Evolutionary conservation across 495 filamentous ascomycete genomes (phyloP).

Genomic region (Entonaema liquescens): DNA sequence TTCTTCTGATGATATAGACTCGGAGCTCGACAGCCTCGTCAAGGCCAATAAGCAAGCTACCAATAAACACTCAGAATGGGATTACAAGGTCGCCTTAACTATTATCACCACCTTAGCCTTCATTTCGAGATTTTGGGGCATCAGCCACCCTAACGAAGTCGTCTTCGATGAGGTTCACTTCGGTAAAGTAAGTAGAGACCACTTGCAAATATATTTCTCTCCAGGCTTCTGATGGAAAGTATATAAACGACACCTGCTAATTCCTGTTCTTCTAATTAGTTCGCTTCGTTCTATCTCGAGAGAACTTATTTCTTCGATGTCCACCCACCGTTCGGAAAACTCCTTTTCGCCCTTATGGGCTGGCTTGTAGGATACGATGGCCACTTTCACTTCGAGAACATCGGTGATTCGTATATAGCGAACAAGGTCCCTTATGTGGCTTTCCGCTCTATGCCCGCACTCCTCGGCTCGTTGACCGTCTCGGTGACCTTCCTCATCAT

Average conservation of each 20-base stretch:
- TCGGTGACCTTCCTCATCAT: constrained; percentile 96
- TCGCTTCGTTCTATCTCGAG: constrained; percentile 96
- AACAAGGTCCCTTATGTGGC: constrained; percentile 98
- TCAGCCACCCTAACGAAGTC: constrained; percentile 92
- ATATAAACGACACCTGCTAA: constrained; percentile 25
- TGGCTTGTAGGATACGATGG: constrained; percentile 97
- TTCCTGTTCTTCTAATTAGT: constrained; percentile 59
- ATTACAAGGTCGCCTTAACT: constrained; percentile 82
- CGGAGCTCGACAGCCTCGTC: constrained; percentile 56
- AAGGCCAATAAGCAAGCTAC: constrained; percentile 42
- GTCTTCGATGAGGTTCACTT: constrained; percentile 99
- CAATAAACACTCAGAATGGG: constrained; percentile 68
- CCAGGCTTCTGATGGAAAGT: background rate
- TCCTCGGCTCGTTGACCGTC: constrained; percentile 90
- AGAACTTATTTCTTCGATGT: constrained; percentile 99
- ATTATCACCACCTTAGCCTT: constrained; percentile 87
- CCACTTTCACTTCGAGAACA: constrained; percentile 98
- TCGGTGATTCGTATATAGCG: constrained; percentile 95
- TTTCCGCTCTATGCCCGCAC: constrained; percentile 91
- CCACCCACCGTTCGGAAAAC: constrained; percentile 94
- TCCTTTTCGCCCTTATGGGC: constrained; percentile 90
- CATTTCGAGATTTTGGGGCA: constrained; percentile 91
- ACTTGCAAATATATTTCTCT: background rate
- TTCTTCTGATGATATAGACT: constrained; percentile 49
- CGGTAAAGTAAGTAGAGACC: constrained; percentile 78